These are phyloP conservation scores for Adansonia madagascariensis DNA, from an alignment of 441 rosid genomes.

Conservation along the genomic window DNA sequence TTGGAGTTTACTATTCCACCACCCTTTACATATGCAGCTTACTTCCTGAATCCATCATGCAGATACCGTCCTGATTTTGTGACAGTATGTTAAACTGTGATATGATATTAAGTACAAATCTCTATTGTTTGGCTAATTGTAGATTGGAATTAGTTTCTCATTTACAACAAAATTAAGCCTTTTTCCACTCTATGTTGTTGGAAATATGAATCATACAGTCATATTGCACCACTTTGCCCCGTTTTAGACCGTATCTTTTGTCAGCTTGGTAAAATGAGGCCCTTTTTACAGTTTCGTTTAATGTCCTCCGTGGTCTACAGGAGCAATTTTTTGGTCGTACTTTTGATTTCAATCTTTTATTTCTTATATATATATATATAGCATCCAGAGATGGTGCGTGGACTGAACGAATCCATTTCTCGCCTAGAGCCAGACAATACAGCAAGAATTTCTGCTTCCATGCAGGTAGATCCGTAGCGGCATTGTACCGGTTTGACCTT, in stretches of 20 bases:
- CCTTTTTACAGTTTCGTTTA: not conserved
- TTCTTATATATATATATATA: constrained; percentile 30
- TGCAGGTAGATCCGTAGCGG: constrained; percentile 57
- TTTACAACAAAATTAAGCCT: not conserved
- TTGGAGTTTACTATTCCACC: constrained; percentile 71
- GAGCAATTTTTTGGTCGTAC: not conserved
- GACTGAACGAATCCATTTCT: constrained; percentile 78
- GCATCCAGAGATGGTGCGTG: constrained; percentile 75
- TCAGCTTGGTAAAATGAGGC: not conserved
- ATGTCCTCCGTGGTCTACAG: not conserved
- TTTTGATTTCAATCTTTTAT: constrained; percentile 1
- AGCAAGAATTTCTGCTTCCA: constrained; percentile 72
- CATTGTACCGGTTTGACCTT: not conserved
- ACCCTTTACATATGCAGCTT: constrained; percentile 82
- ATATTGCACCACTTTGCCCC: not conserved
- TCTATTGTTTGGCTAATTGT: not conserved
- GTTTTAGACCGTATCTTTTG: not conserved
- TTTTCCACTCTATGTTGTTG: not conserved
- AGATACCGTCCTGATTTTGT: constrained; percentile 75
- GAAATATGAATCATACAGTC: not conserved
- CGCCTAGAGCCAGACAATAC: constrained; percentile 69
- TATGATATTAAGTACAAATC: not conserved
- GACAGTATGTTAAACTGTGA: constrained; percentile 48
- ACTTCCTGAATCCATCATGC: constrained; percentile 79
- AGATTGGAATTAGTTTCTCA: not conserved